A percentile compares a stretch with the other conserved stretches of the same genome.
These are phyloP conservation scores for Albifimbria verrucaria DNA, from an alignment of 2,329 filamentous ascomycete species.

Conservation along the genomic window DNA sequence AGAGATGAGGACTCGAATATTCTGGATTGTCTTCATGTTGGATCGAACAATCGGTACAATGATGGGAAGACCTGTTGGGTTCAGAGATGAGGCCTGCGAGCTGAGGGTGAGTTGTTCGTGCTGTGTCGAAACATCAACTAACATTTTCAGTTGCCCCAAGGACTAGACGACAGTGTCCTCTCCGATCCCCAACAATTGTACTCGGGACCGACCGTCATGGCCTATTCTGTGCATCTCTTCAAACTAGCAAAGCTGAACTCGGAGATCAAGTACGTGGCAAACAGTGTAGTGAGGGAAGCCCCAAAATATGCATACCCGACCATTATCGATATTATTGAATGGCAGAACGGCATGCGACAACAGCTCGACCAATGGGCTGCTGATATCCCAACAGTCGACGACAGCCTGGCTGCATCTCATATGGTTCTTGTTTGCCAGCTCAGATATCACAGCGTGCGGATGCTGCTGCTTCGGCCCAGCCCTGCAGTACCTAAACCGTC, in stretches of 20 bases:
- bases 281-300: conserved; percentile 45
- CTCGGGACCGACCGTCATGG: conserved; percentile 16
- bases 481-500: conserved; percentile 48
- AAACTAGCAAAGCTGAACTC: conserved; percentile 46
- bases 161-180: conserved; percentile 18
- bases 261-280: conserved; percentile 55
- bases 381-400: conserved; percentile 26
- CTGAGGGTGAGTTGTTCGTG: conserved; percentile 33
- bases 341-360: conserved; percentile 41
- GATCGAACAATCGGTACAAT: conserved; percentile 51
- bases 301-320: conserved; percentile 47
- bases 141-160: conserved; percentile 24
- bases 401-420: conserved; percentile 14
- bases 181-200: not conserved
- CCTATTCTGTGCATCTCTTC: conserved; percentile 47
- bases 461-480: conserved; percentile 48
- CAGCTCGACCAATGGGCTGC: conserved; percentile 37
- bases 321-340: conserved; percentile 39
- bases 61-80: conserved; percentile 53
- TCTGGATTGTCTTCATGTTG: conserved; percentile 51
- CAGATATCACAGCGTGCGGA: conserved; percentile 44
- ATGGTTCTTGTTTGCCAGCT: conserved; percentile 35
- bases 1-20: conserved; percentile 52
- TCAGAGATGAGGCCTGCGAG: conserved; percentile 54
- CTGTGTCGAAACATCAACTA: not conserved